These are phyloP conservation scores for Fusarium agapanthi DNA, from an alignment of 2,329 filamentous ascomycete species.

Conservation along the genomic window DNA sequence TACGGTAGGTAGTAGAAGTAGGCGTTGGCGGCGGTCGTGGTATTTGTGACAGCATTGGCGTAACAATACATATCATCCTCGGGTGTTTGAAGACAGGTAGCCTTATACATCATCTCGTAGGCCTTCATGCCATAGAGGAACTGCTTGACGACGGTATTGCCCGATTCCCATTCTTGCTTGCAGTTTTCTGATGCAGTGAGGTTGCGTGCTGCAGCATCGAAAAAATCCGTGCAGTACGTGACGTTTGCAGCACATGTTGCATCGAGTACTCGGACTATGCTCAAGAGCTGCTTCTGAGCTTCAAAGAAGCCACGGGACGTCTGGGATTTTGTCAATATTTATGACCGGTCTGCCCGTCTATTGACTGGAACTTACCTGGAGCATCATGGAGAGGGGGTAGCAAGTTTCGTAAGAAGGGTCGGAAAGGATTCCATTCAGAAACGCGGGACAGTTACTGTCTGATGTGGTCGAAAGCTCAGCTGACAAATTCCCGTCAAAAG, in stretches of 20 bases:
- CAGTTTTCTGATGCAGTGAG: slow-evolving; percentile 73
- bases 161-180: slow-evolving; percentile 70
- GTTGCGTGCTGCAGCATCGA: slow-evolving; percentile 71
- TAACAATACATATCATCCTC: slow-evolving; percentile 78
- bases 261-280: slow-evolving; percentile 81
- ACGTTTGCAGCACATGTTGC: slow-evolving; percentile 77
- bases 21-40: slow-evolving; percentile 72
- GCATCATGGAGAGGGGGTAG: slow-evolving; percentile 83
- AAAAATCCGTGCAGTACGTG: slow-evolving; percentile 69
- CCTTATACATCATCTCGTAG: slow-evolving; percentile 81
- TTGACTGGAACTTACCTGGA: slow-evolving; percentile 67
- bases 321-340: slow-evolving; percentile 52
- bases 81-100: slow-evolving; percentile 79
- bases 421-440: slow-evolving; percentile 73
- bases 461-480: slow-evolving; percentile 66
- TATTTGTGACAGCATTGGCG: slow-evolving; percentile 83
- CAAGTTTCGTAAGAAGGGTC: slow-evolving; percentile 76
- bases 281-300: slow-evolving; percentile 73
- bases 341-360: too few relatives aligned
- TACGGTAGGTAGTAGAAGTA: slow-evolving; percentile 89
- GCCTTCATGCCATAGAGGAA: slow-evolving; percentile 79
- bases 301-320: slow-evolving; percentile 88
- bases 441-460: slow-evolving; percentile 66
- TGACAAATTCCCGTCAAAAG: slow-evolving; percentile 72
- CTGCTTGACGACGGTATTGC: slow-evolving; percentile 76